Evolutionary conservation across 1,284 basidiomycete species (phyloP).

Genomic region (Leccinum colubrinum): DNA sequence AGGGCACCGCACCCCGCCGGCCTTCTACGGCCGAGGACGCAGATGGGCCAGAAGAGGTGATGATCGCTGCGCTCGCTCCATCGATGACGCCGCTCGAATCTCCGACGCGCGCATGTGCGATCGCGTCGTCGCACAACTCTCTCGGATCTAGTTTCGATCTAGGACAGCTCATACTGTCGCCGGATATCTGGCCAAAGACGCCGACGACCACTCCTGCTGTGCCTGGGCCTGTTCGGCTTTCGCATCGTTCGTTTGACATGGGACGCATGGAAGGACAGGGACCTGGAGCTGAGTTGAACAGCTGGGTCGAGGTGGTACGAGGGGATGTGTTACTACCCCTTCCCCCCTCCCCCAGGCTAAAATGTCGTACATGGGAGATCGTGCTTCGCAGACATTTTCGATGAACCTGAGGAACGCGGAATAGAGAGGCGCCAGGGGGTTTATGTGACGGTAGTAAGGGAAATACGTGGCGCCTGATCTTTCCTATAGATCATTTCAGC

Average conservation of each 20-base stretch:
- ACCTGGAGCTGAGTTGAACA: background rate
- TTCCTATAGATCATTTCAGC: too few species aligned
- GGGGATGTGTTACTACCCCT: background rate
- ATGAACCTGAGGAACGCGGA: background rate
- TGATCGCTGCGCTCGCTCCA: slow-evolving; percentile 10
- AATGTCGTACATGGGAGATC: slow-evolving; percentile 3
- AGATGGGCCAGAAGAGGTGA: slow-evolving; percentile 3
- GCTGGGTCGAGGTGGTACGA: background rate
- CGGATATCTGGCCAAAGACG: slow-evolving; percentile 21
- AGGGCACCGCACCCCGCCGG: background rate
- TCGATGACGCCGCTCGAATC: slow-evolving; percentile 30
- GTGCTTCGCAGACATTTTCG: background rate
- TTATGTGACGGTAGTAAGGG: slow-evolving; percentile 42
- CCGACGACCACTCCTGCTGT: slow-evolving; percentile 7
- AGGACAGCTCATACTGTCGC: slow-evolving; percentile 5
- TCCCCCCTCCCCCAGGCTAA: slow-evolving; percentile 1
- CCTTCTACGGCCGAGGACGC: slow-evolving; percentile 5
- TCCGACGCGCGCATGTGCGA: slow-evolving; percentile 31
- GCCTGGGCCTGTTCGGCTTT: slow-evolving; percentile 3
- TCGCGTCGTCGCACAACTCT: slow-evolving; percentile 30
- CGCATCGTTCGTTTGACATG: slow-evolving; percentile 5
- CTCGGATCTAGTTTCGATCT: slow-evolving; percentile 28
- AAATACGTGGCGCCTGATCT: slow-evolving; percentile 18
- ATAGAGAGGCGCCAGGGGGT: slow-evolving; percentile 26
- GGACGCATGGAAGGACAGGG: background rate